Evolutionary conservation across 225 moss, liverwort and hornwort genomes (phyloP).

Genomic region (Marchantia paleacea): DNA sequence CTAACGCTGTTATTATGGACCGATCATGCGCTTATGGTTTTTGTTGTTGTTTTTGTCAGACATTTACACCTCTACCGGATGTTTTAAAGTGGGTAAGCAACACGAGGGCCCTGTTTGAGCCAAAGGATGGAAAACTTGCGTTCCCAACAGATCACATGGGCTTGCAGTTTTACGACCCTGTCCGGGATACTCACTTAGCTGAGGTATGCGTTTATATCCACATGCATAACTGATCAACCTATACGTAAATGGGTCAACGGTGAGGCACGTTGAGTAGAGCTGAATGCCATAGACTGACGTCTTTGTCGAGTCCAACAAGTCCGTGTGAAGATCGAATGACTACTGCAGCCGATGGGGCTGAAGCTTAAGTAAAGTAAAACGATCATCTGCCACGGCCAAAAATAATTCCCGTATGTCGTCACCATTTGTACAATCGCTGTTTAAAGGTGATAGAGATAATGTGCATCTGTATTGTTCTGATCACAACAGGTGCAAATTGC

Average conservation of each 20-base stretch:
- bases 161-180: constrained; percentile 74
- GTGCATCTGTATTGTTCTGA: not conserved
- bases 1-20: no score
- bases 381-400: no score
- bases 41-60: constrained; percentile 36
- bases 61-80: constrained; percentile 41
- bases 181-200: constrained; percentile 49
- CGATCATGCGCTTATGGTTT: not conserved
- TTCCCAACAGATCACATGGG: constrained; percentile 69
- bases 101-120: constrained; percentile 53
- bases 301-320: no score
- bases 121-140: constrained; percentile 63
- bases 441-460: not conserved
- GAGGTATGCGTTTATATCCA: constrained; percentile 35
- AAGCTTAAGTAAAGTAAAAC: no score
- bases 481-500: constrained; percentile 51
- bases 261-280: no score
- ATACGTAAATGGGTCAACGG: not conserved
- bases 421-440: not conserved
- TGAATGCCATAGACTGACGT: no score
- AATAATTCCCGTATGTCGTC: no score
- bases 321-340: no score
- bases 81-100: constrained; percentile 33
- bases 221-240: not conserved
- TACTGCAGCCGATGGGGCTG: no score